These are phyloP conservation scores for Aspergillus sp. DNA, from an alignment of 2,329 filamentous ascomycete genomes.

Conservation along the genomic window DNA sequence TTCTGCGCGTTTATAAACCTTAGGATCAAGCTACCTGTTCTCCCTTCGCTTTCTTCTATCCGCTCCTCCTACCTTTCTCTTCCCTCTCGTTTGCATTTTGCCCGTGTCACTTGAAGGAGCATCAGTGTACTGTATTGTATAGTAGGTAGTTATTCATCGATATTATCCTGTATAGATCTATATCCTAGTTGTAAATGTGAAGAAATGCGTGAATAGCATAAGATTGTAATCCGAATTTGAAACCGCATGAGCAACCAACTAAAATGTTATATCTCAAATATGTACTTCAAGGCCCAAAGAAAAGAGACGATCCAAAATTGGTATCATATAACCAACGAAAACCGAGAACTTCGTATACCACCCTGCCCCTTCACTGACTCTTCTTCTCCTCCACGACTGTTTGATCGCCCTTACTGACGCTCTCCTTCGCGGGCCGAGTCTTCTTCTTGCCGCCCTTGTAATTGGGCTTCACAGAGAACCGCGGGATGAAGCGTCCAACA, in stretches of 20 bases:
- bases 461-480: conserved; percentile 33
- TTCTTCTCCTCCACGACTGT: conserved; percentile 10
- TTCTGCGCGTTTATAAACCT: conserved; percentile 21
- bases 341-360: background rate
- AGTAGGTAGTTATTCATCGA: conserved; percentile 18
- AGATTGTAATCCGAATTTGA: background rate
- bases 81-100: conserved; percentile 1
- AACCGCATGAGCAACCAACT: background rate
- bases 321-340: conserved; percentile 2
- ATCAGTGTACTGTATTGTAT: conserved; percentile 26
- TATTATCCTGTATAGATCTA: background rate
- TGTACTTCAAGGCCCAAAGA: conserved; percentile 5
- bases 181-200: background rate
- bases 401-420: conserved; percentile 13
- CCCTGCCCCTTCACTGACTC: conserved; percentile 5
- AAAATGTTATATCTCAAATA: conserved; percentile 5
- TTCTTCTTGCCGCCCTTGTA: conserved; percentile 26
- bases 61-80: conserved; percentile 6
- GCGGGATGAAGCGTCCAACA: conserved; percentile 80
- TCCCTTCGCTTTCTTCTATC: conserved; percentile 7
- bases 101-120: conserved; percentile 6
- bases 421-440: conserved; percentile 10
- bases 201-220: background rate
- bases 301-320: conserved; percentile 2
- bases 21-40: conserved; percentile 18